phyloP scores from a whole-genome alignment of 768 basidiomycete genomes.

The Rhizopogon rudus region DNA sequence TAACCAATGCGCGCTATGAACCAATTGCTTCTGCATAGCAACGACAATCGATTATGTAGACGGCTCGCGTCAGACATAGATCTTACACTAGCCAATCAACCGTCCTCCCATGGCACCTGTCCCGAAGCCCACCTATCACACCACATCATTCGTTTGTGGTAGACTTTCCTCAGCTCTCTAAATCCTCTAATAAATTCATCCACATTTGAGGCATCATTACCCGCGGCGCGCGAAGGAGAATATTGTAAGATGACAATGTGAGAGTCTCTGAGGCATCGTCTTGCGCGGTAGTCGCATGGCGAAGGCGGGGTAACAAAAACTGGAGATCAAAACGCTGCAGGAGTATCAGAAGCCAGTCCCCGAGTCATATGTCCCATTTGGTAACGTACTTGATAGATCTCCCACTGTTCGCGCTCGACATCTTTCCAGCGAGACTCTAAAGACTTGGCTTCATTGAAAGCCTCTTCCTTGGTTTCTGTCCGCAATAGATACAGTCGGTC shows the following conservation, averaged over 20 bases:
- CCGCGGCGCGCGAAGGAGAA: slow-evolving; percentile 27
- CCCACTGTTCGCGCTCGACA: slow-evolving; percentile 82
- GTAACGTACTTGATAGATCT: slow-evolving; percentile 73
- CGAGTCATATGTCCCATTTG: background rate
- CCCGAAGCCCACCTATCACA: slow-evolving; percentile 84
- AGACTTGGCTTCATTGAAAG: slow-evolving; percentile 81
- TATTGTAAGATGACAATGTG: slow-evolving; percentile 78
- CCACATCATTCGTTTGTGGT: slow-evolving; percentile 92
- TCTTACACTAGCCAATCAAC: background rate
- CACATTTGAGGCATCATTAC: slow-evolving; percentile 42
- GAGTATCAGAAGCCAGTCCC: slow-evolving; percentile 7
- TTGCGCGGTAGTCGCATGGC: slow-evolving; percentile 85
- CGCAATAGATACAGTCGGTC: slow-evolving; percentile 72
- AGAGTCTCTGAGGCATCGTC: slow-evolving; percentile 85
- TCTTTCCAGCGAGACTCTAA: slow-evolving; percentile 84
- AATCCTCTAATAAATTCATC: slow-evolving; percentile 89
- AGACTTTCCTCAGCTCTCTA: slow-evolving; percentile 81
- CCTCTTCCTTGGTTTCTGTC: slow-evolving; percentile 77
- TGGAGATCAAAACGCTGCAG: slow-evolving; percentile 78
- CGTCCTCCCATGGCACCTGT: slow-evolving; percentile 83
- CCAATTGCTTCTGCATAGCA: background rate
- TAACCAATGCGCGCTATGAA: background rate
- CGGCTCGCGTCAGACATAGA: background rate
- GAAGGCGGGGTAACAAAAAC: slow-evolving; percentile 82
- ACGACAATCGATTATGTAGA: background rate